phyloP scores from a whole-genome alignment of 106 monocot genomes.

The Triglochin maritima region DNA sequence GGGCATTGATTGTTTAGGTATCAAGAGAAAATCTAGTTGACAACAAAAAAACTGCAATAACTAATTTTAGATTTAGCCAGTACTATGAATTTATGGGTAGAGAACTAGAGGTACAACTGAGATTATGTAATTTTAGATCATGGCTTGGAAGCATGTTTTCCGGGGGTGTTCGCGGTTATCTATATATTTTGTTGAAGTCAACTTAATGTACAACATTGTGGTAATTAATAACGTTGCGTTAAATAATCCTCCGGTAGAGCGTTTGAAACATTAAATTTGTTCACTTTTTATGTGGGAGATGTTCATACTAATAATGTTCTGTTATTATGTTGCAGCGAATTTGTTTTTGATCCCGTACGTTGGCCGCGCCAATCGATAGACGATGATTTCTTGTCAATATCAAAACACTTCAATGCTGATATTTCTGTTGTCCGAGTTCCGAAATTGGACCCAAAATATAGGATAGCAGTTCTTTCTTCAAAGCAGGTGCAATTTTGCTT shows the following conservation, averaged over 20 bases:
- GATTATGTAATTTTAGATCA: too few relatives aligned
- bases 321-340: conserved; percentile 56
- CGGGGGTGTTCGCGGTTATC: too few relatives aligned
- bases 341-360: conserved; percentile 58
- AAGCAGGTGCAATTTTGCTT: conserved; percentile 49
- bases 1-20: too few relatives aligned
- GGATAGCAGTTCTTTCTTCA: conserved; percentile 82
- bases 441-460: conserved; percentile 74
- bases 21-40: too few relatives aligned
- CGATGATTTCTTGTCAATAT: conserved; percentile 49
- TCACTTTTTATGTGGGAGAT: not conserved
- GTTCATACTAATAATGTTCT: not conserved
- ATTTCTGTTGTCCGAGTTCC: conserved; percentile 78
- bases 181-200: not conserved
- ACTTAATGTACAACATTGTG: not conserved
- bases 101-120: too few relatives aligned
- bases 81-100: too few relatives aligned
- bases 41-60: too few relatives aligned
- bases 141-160: too few relatives aligned
- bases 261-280: too few relatives aligned
- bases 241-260: not conserved
- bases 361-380: conserved; percentile 61
- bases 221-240: not conserved
- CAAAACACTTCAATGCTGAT: conserved; percentile 67
- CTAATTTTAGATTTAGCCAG: too few relatives aligned